Evolutionary conservation across 2,329 filamentous ascomycete genomes (phyloP).

Genomic region (Gremmenia infestans): DNA sequence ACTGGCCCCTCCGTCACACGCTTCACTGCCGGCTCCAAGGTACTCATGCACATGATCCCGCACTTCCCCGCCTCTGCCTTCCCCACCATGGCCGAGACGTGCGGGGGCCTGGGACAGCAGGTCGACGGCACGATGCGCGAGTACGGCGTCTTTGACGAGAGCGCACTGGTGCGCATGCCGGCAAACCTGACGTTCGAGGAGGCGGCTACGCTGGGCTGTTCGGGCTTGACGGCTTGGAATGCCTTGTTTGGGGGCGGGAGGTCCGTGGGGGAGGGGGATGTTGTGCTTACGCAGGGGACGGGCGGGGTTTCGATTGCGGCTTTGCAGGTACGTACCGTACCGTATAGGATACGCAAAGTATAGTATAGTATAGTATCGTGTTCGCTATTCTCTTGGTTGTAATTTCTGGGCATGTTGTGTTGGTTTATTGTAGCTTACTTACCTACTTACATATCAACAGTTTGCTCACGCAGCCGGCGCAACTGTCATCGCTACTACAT

Average conservation of each 20-base stretch:
- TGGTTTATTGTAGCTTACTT: background rate
- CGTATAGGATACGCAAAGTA: too few relatives aligned
- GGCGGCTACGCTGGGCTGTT: constrained; percentile 44
- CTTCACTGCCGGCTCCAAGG: constrained; percentile 51
- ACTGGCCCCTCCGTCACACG: constrained; percentile 39
- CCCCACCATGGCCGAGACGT: background rate
- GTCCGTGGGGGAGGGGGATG: constrained; percentile 21
- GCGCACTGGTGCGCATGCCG: constrained; percentile 50
- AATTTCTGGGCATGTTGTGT: constrained; percentile 18
- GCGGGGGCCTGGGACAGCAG: constrained; percentile 34
- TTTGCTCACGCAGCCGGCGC: constrained; percentile 46
- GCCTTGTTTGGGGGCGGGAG: constrained; percentile 42
- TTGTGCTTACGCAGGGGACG: constrained; percentile 37
- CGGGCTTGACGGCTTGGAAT: constrained; percentile 48
- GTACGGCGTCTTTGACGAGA: constrained; percentile 38
- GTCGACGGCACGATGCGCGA: constrained; percentile 36
- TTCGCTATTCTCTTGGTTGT: background rate
- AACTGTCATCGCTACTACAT: constrained; percentile 55
- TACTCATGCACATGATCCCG: constrained; percentile 49
- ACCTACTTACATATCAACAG: background rate
- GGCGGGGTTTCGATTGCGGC: constrained; percentile 37
- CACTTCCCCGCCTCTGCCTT: constrained; percentile 26
- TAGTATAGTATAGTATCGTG: too few relatives aligned
- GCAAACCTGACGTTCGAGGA: constrained; percentile 39
- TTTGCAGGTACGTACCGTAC: constrained; percentile 18